Evolutionary conservation across 257 asterid genomes (phyloP).

Genomic region (Solanum phureja): DNA sequence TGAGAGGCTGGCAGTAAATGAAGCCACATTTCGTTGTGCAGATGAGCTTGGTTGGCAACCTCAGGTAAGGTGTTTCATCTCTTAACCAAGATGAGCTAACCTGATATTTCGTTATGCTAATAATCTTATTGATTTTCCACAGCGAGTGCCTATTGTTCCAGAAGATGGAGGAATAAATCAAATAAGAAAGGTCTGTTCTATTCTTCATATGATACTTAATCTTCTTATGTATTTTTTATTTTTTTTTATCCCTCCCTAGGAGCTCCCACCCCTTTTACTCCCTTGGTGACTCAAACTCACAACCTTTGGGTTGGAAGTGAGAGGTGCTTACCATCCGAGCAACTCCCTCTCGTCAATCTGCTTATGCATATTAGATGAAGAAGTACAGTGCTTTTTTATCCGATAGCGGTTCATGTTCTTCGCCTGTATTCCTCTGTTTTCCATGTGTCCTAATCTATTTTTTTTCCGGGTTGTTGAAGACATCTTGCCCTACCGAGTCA

Average conservation of each 20-base stretch:
- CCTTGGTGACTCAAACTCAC: too few species aligned
- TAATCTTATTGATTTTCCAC: background rate
- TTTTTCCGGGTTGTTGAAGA: conserved; percentile 18
- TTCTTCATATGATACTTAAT: background rate
- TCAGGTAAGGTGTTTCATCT: conserved; percentile 18
- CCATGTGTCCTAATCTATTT: background rate
- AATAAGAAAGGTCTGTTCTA: conserved; percentile 25
- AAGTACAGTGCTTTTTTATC: background rate
- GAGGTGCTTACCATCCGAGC: too few species aligned
- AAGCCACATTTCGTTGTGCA: conserved; percentile 57
- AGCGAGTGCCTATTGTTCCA: conserved; percentile 37
- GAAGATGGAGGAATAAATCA: conserved; percentile 41
- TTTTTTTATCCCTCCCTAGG: too few species aligned
- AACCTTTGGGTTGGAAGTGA: too few species aligned
- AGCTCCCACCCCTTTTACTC: too few species aligned
- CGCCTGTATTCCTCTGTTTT: background rate
- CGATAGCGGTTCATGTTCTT: background rate
- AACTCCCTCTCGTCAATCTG: background rate
- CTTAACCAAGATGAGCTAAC: background rate
- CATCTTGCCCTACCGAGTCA: conserved; percentile 32
- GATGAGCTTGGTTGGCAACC: conserved; percentile 70
- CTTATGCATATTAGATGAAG: background rate
- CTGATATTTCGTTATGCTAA: background rate
- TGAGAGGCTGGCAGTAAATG: conserved; percentile 47
- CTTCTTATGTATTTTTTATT: background rate